A percentile compares a stretch with the other conserved stretches of the same genome.
These are phyloP conservation scores for Plenodomus biglobosus DNA, from an alignment of 2,329 filamentous ascomycete species.

Conservation along the genomic window DNA sequence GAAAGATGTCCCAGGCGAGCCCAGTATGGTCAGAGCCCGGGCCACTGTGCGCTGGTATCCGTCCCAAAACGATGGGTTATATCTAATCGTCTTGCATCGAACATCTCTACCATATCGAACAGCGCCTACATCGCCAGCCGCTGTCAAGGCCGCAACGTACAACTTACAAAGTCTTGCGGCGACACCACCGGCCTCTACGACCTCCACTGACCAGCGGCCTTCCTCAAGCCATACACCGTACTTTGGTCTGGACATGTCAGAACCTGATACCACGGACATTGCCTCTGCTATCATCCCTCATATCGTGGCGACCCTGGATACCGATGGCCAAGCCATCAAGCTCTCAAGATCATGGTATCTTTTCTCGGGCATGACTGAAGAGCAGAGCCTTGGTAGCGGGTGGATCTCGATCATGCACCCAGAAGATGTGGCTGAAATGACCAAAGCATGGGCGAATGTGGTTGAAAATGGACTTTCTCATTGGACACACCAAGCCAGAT, in stretches of 20 bases:
- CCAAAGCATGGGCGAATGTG: slow-evolving; percentile 3
- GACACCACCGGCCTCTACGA: background rate
- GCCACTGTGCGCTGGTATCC: slow-evolving; percentile 5
- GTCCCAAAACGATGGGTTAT: background rate
- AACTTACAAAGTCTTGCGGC: background rate
- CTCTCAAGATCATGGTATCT: slow-evolving; percentile 8
- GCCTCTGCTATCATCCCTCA: slow-evolving; percentile 5
- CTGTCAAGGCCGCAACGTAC: background rate
- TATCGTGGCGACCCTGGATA: slow-evolving; percentile 5
- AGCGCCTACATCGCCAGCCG: background rate
- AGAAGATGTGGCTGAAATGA: slow-evolving; percentile 5
- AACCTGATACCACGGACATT: background rate
- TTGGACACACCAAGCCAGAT: slow-evolving; percentile 9
- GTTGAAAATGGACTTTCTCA: slow-evolving; percentile 2
- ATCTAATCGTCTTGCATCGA: slow-evolving; percentile 5
- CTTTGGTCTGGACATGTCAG: background rate
- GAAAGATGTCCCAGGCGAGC: background rate
- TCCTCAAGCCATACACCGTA: background rate
- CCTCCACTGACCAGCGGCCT: background rate
- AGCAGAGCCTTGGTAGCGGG: slow-evolving; percentile 6
- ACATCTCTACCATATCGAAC: slow-evolving; percentile 1
- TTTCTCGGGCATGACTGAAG: slow-evolving; percentile 8
- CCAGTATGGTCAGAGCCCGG: slow-evolving; percentile 3
- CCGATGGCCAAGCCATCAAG: slow-evolving; percentile 4
- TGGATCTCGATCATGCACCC: slow-evolving; percentile 7